phyloP scores from a whole-genome alignment of 805 yeast species.

The Wickerhamiella sorbophila region DNA sequence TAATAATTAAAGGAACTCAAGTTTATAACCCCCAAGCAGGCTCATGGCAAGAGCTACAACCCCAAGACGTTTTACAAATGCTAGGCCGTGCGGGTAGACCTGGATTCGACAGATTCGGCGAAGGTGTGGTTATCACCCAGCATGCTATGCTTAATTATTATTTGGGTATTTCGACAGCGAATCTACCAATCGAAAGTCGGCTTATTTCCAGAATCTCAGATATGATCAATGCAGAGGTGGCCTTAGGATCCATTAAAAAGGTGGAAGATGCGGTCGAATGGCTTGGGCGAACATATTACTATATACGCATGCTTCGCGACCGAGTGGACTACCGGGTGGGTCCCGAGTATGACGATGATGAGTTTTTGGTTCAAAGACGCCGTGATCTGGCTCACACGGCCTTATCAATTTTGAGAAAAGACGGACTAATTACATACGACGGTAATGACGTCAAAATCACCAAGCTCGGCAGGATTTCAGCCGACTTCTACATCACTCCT shows the following conservation, averaged over 20 bases:
- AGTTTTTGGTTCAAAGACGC: slow-evolving; percentile 36
- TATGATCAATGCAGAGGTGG: slow-evolving; percentile 75
- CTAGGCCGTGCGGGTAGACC: slow-evolving; percentile 98
- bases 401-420: slow-evolving; percentile 38
- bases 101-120: slow-evolving; percentile 80
- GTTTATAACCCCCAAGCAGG: slow-evolving; percentile 86
- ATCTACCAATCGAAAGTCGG: slow-evolving; percentile 85
- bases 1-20: slow-evolving; percentile 88
- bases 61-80: slow-evolving; percentile 93
- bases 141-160: slow-evolving; percentile 79
- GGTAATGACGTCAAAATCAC: slow-evolving; percentile 40
- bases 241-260: slow-evolving; percentile 46
- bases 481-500: slow-evolving; percentile 71
- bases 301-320: slow-evolving; percentile 58
- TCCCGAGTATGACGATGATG: slow-evolving; percentile 42
- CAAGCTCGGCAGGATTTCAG: slow-evolving; percentile 70
- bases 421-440: slow-evolving; percentile 43
- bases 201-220: slow-evolving; percentile 58
- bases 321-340: slow-evolving; percentile 70
- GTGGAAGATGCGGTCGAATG: slow-evolving; percentile 61
- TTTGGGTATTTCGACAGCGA: slow-evolving; percentile 79
- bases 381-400: slow-evolving; percentile 68
- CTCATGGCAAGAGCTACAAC: slow-evolving; percentile 78
- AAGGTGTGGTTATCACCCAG: slow-evolving; percentile 82
- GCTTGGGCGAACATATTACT: slow-evolving; percentile 68